phyloP scores from a whole-genome alignment of 441 rosid species.

The Populus hybrid region DNA sequence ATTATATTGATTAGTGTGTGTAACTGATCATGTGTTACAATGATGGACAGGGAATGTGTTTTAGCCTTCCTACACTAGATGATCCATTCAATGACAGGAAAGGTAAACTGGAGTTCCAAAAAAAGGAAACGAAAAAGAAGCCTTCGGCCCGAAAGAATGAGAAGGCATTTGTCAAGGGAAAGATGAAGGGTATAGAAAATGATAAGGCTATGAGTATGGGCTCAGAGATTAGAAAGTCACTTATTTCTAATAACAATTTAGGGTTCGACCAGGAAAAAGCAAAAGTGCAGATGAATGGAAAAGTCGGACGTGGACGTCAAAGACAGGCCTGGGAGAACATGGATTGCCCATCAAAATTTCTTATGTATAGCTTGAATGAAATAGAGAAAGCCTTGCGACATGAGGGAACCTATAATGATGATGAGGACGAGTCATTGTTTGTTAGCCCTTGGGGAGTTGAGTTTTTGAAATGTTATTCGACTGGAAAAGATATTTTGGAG shows the following conservation, averaged over 20 bases:
- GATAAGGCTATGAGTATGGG: conserved; percentile 10
- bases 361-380: conserved; percentile 50
- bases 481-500: conserved; percentile 59
- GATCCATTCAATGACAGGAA: conserved; percentile 73
- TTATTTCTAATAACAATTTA: conserved; percentile 9
- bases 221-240: conserved; percentile 22
- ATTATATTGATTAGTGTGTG: background rate
- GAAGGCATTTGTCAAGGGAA: conserved; percentile 13
- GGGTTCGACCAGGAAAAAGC: conserved; percentile 5
- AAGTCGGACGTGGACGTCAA: conserved; percentile 14
- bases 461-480: conserved; percentile 60
- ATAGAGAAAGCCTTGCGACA: conserved; percentile 47
- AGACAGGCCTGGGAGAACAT: conserved; percentile 26
- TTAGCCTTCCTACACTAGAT: conserved; percentile 74
- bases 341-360: conserved; percentile 55
- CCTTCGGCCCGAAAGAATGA: conserved; percentile 12
- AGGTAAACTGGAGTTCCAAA: conserved; percentile 34
- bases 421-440: conserved; percentile 45
- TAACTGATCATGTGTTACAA: conserved; percentile 3
- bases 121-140: conserved; percentile 28
- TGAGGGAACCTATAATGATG: conserved; percentile 28
- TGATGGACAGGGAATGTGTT: conserved; percentile 80
- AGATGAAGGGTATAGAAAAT: conserved; percentile 19
- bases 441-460: conserved; percentile 73
- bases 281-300: conserved; percentile 20